These are phyloP conservation scores for Xylaria scruposa DNA, from an alignment of 495 filamentous ascomycete species.

Conservation along the genomic window DNA sequence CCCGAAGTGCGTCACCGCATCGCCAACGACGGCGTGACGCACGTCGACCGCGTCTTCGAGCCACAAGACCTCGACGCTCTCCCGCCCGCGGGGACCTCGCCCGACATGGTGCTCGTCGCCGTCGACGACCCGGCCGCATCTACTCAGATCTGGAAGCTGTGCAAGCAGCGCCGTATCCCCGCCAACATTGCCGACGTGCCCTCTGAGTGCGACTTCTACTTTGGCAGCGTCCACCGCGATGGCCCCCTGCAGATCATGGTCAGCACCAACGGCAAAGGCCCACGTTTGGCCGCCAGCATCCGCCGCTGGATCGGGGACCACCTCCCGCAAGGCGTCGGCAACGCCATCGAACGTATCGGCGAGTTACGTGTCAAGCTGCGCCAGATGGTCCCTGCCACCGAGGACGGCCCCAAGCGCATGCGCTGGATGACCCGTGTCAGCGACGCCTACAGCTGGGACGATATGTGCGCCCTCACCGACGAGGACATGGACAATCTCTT, in stretches of 20 bases:
- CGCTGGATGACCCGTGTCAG: conserved; percentile 94
- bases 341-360: conserved; percentile 84
- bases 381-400: conserved; percentile 69
- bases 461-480: conserved; percentile 84
- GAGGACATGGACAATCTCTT: conserved; percentile 83
- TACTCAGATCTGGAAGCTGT: conserved; percentile 86
- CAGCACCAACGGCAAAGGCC: conserved; percentile 95
- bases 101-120: conserved; percentile 84
- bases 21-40: conserved; percentile 70
- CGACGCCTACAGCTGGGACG: conserved; percentile 83
- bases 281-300: conserved; percentile 86
- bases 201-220: conserved; percentile 97
- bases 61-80: conserved; percentile 75
- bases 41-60: conserved; percentile 82
- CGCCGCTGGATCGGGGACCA: conserved; percentile 78
- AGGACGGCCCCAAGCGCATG: conserved; percentile 90
- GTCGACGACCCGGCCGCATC: conserved; percentile 91
- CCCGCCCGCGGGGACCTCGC: conserved; percentile 32
- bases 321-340: conserved; percentile 77
- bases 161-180: conserved; percentile 81
- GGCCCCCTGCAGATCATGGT: conserved; percentile 98
- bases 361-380: conserved; percentile 78
- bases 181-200: conserved; percentile 98
- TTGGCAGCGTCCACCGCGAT: conserved; percentile 92
- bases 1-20: conserved; percentile 86